Conservation (phyloP, 495 filamentous ascomycete species). For the Xylaria grammica region DNA sequence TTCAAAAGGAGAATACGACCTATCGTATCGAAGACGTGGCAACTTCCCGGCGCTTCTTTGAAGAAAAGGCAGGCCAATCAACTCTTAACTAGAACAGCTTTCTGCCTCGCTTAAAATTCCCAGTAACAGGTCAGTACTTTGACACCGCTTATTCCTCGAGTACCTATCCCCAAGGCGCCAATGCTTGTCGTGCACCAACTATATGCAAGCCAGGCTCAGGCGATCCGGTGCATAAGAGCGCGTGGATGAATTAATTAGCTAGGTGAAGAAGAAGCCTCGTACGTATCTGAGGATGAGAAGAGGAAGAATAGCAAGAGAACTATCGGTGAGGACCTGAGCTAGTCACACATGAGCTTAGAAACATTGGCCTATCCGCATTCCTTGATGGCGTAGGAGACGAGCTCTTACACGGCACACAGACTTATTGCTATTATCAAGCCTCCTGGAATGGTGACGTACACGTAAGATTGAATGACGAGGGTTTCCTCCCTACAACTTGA, state of each 20-base stretch:
- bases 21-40: constrained; percentile 18
- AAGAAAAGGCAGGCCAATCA: constrained; percentile 1
- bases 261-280: constrained; percentile 2
- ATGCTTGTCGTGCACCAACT: not conserved
- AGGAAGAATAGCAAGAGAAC: not conserved
- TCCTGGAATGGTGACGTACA: not conserved
- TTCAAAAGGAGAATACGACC: not conserved
- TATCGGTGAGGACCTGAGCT: constrained; percentile 7
- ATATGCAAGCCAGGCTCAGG: constrained; percentile 2
- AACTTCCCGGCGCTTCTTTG: not conserved
- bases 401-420: too few species aligned
- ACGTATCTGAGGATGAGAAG: not conserved
- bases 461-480: not conserved
- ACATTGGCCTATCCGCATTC: not conserved
- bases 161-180: not conserved
- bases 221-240: not conserved
- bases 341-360: not conserved
- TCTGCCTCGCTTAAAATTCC: constrained; percentile 1
- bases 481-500: not conserved
- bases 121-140: not conserved
- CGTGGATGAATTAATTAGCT: not conserved
- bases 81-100: not conserved
- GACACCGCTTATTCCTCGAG: not conserved
- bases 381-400: not conserved
- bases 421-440: not conserved